These are phyloP conservation scores for Mucor velutinosus DNA, from an alignment of 371 early-diverging fungal species.

Conservation along the genomic window DNA sequence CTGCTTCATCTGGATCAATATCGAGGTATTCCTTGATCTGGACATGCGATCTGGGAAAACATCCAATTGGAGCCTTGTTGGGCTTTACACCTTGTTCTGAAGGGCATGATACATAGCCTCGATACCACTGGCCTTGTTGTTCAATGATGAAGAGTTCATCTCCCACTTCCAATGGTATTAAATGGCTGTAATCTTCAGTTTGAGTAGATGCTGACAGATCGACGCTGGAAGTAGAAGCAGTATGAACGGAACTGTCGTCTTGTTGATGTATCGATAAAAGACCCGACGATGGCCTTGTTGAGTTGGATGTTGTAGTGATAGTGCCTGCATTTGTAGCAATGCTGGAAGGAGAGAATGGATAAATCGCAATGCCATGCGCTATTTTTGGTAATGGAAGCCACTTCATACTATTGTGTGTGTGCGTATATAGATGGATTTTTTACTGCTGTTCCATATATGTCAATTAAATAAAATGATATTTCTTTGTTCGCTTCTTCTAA, in stretches of 20 bases:
- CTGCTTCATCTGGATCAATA: slow-evolving; percentile 30
- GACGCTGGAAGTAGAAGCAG: slow-evolving; percentile 32
- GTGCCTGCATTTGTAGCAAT: background rate
- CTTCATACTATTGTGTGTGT: slow-evolving; percentile 29
- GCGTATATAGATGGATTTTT: background rate
- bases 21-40: slow-evolving; percentile 57
- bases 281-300: slow-evolving; percentile 33
- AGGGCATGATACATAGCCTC: slow-evolving; percentile 65
- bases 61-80: slow-evolving; percentile 56
- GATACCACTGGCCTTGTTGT: slow-evolving; percentile 62
- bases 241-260: slow-evolving; percentile 30
- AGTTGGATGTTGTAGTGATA: background rate
- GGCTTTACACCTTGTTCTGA: slow-evolving; percentile 43
- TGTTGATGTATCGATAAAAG: slow-evolving; percentile 8
- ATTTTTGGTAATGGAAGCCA: slow-evolving; percentile 58
- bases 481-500: background rate
- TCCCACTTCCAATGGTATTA: slow-evolving; percentile 56
- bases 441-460: slow-evolving; percentile 2
- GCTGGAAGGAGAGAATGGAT: slow-evolving; percentile 52
- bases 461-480: background rate
- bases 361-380: slow-evolving; percentile 54
- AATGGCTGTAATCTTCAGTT: slow-evolving; percentile 37
- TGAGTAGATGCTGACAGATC: slow-evolving; percentile 22
- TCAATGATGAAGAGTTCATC: slow-evolving; percentile 61
- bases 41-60: slow-evolving; percentile 65